Evolutionary conservation across 192 early-diverging fungal genomes (phyloP).

Genomic region (Entophlyctis luteolus): DNA sequence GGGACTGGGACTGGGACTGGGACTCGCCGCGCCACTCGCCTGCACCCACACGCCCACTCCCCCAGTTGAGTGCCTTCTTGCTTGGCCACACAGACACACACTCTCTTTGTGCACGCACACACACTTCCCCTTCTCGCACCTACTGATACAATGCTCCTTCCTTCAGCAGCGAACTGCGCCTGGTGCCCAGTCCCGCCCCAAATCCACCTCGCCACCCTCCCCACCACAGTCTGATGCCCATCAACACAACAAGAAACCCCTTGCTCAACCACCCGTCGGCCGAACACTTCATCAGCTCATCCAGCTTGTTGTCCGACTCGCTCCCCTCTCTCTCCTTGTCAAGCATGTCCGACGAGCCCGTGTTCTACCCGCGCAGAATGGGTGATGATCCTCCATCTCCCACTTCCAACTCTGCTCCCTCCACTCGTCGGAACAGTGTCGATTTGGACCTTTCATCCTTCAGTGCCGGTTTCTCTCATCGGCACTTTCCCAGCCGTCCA

Average conservation of each 20-base stretch:
- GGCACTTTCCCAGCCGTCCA: too few species aligned
- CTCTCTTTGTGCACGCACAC: too few species aligned
- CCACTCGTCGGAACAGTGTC: constrained; percentile 8
- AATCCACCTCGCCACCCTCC: neutral
- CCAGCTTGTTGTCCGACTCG: neutral
- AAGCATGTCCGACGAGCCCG: too few species aligned
- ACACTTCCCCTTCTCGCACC: too few species aligned
- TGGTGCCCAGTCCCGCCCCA: neutral
- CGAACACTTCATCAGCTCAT: neutral
- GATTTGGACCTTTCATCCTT: neutral
- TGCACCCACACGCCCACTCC: too few species aligned
- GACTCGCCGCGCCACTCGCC: too few species aligned
- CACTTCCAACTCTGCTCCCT: neutral
- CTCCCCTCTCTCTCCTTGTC: neutral
- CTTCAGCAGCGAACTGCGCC: neutral
- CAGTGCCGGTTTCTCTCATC: neutral
- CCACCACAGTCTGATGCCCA: neutral
- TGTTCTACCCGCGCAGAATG: too few species aligned
- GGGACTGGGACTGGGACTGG: too few species aligned
- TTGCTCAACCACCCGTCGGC: neutral
- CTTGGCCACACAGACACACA: neutral
- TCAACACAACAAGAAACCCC: neutral
- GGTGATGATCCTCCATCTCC: too few species aligned
- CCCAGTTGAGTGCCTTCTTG: too few species aligned
- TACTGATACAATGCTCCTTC: too few species aligned